These are phyloP conservation scores for Leucaena leucocephala DNA, from an alignment of 306 rosid genomes.

Conservation along the genomic window DNA sequence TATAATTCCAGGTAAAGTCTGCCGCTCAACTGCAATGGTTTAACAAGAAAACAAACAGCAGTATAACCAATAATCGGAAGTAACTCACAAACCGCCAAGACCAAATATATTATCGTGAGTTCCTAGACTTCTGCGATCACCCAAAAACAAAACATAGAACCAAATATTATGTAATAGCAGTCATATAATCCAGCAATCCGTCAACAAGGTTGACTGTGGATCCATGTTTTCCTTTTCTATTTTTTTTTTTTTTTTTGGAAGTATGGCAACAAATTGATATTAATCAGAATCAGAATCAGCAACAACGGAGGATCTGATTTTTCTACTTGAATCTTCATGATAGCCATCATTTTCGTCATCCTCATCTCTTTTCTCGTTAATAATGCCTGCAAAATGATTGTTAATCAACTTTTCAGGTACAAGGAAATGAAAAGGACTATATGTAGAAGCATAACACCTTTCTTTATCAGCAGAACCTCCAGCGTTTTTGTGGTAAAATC, in stretches of 20 bases:
- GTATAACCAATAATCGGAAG: not conserved
- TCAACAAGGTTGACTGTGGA: constrained; percentile 28
- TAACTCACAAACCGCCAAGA: not conserved
- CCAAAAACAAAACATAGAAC: constrained; percentile 6
- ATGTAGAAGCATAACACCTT: constrained; percentile 53
- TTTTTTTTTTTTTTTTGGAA: not conserved
- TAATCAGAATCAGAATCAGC: constrained; percentile 80
- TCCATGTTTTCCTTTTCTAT: not conserved
- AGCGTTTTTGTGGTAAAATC: constrained; percentile 68
- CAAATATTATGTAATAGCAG: not conserved
- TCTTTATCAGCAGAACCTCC: constrained; percentile 72
- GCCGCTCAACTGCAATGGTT: not conserved
- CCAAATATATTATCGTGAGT: not conserved
- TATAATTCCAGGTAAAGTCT: not conserved
- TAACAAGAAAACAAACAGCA: not conserved
- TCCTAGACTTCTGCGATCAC: not conserved
- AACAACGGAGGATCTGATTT: constrained; percentile 62
- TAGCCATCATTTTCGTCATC: constrained; percentile 59
- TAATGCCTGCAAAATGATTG: constrained; percentile 61
- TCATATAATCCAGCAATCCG: constrained; percentile 40
- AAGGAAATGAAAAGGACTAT: constrained; percentile 7
- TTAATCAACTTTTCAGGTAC: constrained; percentile 29
- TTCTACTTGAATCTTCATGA: constrained; percentile 51
- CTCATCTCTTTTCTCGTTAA: constrained; percentile 56
- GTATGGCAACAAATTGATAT: constrained; percentile 14